Conservation (phyloP, 768 basidiomycete species). For the Mycena floridula region DNA sequence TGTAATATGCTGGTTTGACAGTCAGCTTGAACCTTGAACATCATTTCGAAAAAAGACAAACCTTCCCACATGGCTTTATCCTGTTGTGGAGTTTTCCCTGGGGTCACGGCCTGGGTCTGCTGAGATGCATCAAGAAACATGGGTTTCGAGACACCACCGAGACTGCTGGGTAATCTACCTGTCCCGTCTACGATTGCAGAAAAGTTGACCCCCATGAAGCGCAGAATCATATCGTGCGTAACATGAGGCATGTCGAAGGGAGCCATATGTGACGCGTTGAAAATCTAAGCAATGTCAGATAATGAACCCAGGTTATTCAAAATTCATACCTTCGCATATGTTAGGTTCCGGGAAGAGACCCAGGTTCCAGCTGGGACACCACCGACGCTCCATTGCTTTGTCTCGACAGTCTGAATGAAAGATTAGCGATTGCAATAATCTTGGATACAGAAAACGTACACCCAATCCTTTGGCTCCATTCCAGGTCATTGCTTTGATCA, state of each 20-base stretch:
- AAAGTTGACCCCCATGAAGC: slow-evolving; percentile 93
- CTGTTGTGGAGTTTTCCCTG: slow-evolving; percentile 65
- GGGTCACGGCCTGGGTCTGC: slow-evolving; percentile 27
- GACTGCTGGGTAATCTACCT: slow-evolving; percentile 71
- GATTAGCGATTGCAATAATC: slow-evolving; percentile 4
- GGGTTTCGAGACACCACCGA: slow-evolving; percentile 72
- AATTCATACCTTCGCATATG: slow-evolving; percentile 76
- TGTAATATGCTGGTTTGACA: slow-evolving; percentile 75
- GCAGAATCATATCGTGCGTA: slow-evolving; percentile 96
- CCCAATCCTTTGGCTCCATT: slow-evolving; percentile 79
- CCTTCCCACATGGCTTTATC: slow-evolving; percentile 91
- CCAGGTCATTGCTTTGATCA: slow-evolving; percentile 83
- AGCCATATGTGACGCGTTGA: slow-evolving; percentile 96
- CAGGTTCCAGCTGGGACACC: slow-evolving; percentile 81
- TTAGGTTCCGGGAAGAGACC: slow-evolving; percentile 84
- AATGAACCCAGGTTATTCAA: background rate
- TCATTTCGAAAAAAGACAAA: slow-evolving; percentile 25
- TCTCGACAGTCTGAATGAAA: slow-evolving; percentile 50
- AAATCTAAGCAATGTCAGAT: slow-evolving; percentile 44
- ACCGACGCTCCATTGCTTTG: slow-evolving; percentile 71
- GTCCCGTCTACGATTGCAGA: slow-evolving; percentile 73
- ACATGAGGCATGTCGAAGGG: slow-evolving; percentile 82
- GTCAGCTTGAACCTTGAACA: slow-evolving; percentile 4
- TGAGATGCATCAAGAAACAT: slow-evolving; percentile 43
- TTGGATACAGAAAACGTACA: slow-evolving; percentile 38